phyloP scores from a whole-genome alignment of 1,284 basidiomycete genomes.

The Mycosarcoma maydis region DNA sequence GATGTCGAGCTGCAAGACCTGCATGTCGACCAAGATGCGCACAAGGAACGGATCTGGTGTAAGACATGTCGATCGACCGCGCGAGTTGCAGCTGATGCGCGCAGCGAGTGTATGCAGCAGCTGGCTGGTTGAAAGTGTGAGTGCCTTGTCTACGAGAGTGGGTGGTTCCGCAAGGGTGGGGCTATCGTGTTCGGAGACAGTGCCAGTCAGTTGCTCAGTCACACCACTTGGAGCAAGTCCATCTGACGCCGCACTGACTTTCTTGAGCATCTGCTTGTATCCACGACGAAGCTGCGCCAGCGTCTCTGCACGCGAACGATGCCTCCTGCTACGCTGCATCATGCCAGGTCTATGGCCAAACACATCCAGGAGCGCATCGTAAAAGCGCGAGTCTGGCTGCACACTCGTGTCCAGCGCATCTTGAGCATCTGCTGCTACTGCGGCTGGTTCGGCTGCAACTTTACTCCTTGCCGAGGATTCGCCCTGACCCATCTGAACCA shows the following conservation, averaged over 20 bases:
- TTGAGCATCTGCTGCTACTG: background rate
- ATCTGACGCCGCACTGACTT: conserved; percentile 2
- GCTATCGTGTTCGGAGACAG: too few relatives aligned
- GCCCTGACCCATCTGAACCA: conserved; percentile 1
- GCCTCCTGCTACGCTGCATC: conserved; percentile 18
- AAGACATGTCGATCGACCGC: conserved; percentile 19
- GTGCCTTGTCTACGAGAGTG: background rate
- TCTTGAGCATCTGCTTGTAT: conserved; percentile 3
- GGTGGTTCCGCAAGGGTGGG: too few relatives aligned
- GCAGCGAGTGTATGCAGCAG: conserved; percentile 5
- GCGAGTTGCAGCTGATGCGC: conserved; percentile 20
- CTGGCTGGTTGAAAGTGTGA: conserved; percentile 1
- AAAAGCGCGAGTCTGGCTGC: conserved; percentile 34
- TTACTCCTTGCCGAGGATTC: background rate
- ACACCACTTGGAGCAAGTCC: too few relatives aligned
- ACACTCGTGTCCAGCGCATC: background rate
- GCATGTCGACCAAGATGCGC: conserved; percentile 32
- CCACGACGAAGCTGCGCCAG: conserved; percentile 24
- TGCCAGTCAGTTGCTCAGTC: too few relatives aligned
- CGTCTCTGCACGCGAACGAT: conserved; percentile 15
- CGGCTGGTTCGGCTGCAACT: background rate
- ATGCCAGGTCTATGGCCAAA: conserved; percentile 38
- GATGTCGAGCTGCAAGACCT: conserved; percentile 19
- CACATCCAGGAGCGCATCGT: conserved; percentile 29
- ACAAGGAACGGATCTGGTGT: conserved; percentile 29